phyloP scores from a whole-genome alignment of 192 early-diverging fungal species.

The Coemansia pectinata region DNA sequence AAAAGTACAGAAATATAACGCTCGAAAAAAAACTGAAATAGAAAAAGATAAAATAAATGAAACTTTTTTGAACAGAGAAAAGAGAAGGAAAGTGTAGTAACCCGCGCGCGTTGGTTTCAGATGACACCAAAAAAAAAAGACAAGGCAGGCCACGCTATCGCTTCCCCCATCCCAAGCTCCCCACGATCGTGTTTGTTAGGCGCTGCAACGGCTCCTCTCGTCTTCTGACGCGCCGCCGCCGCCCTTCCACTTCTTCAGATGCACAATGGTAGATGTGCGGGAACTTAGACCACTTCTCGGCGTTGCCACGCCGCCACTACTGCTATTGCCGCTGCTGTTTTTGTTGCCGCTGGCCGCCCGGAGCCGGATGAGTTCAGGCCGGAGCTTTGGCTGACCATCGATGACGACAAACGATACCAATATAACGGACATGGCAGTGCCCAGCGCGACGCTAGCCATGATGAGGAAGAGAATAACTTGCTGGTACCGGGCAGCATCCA shows the following conservation, averaged over 20 bases:
- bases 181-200: background rate
- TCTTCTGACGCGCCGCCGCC: constrained; percentile 1
- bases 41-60: background rate
- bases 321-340: background rate
- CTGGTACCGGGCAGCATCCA: constrained; percentile 79
- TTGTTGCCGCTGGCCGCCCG: background rate
- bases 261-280: constrained; percentile 20
- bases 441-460: constrained; percentile 66
- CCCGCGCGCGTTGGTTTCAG: background rate
- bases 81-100: background rate
- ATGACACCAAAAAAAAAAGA: background rate
- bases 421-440: constrained; percentile 49
- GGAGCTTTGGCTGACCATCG: constrained; percentile 32
- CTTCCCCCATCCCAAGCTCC: background rate
- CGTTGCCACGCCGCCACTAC: background rate
- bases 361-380: constrained; percentile 25
- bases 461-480: constrained; percentile 90
- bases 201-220: constrained; percentile 1
- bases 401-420: constrained; percentile 36
- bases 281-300: constrained; percentile 9
- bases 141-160: background rate
- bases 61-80: background rate
- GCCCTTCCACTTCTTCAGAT: constrained; percentile 33
- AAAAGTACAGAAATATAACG: constrained; percentile 2
- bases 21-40: background rate